phyloP scores from a whole-genome alignment of 495 filamentous ascomycete genomes.

The Talaromyces thailandensis region DNA sequence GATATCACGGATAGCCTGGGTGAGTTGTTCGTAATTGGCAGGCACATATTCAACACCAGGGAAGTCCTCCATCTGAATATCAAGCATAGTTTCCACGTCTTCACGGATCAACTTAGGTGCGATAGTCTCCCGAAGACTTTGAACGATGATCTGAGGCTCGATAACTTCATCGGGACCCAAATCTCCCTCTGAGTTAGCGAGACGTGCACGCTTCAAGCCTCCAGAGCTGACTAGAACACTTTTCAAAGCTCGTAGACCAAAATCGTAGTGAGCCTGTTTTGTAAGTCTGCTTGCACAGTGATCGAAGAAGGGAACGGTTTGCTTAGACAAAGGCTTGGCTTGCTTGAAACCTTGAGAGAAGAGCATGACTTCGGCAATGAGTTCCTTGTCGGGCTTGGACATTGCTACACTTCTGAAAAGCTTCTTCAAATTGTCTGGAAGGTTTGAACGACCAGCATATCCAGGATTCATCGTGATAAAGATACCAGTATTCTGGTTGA shows the following conservation, averaged over 20 bases:
- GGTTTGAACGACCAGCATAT: slow-evolving; percentile 93
- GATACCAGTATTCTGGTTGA: slow-evolving; percentile 90
- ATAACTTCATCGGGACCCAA: slow-evolving; percentile 64
- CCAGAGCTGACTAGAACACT: slow-evolving; percentile 97
- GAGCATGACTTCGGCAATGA: slow-evolving; percentile 98
- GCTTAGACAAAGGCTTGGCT: slow-evolving; percentile 84
- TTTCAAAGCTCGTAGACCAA: slow-evolving; percentile 93
- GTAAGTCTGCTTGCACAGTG: slow-evolving; percentile 69
- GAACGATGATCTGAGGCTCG: slow-evolving; percentile 97
- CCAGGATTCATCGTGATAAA: slow-evolving; percentile 99
- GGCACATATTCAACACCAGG: slow-evolving; percentile 89
- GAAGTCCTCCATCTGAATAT: slow-evolving; percentile 79
- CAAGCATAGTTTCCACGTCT: slow-evolving; percentile 81
- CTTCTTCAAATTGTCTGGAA: slow-evolving; percentile 98
- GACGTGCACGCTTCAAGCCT: slow-evolving; percentile 79
- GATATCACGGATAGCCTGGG: slow-evolving; percentile 71
- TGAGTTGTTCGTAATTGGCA: slow-evolving; percentile 69
- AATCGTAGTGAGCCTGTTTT: slow-evolving; percentile 98
- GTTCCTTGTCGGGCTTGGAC: slow-evolving; percentile 99
- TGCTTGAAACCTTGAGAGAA: slow-evolving; percentile 98
- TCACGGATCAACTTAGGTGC: slow-evolving; percentile 89
- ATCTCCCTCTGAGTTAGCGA: slow-evolving; percentile 46
- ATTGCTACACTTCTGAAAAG: slow-evolving; percentile 98
- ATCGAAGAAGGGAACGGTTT: slow-evolving; percentile 97
- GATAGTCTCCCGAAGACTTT: slow-evolving; percentile 97